phyloP scores from a whole-genome alignment of 805 yeast species.

The Zygosaccharomyces pseudorouxii region DNA sequence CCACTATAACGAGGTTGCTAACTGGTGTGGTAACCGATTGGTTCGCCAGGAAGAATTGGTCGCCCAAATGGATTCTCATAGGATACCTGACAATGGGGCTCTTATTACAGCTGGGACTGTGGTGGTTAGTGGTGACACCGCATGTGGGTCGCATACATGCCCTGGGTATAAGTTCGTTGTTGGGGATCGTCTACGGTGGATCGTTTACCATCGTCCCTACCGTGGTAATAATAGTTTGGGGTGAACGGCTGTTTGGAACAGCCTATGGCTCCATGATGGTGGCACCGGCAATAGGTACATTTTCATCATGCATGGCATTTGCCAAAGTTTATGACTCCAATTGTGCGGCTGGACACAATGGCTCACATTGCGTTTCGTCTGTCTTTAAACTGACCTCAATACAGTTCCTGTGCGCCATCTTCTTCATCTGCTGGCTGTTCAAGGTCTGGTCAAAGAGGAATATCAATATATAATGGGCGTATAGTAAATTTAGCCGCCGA shows the following conservation, averaged over 20 bases:
- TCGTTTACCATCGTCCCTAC: constrained; percentile 85
- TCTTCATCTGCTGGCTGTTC: constrained; percentile 11
- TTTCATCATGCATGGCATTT: constrained; percentile 62
- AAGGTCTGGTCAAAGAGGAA: constrained; percentile 13
- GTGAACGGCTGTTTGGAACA: constrained; percentile 81
- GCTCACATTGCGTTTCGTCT: constrained; percentile 19
- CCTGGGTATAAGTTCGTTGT: constrained; percentile 39
- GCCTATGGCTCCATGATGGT: constrained; percentile 88
- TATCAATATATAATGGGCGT: not conserved
- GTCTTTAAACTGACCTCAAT: constrained; percentile 19
- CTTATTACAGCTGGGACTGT: constrained; percentile 33
- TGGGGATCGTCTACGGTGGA: constrained; percentile 78
- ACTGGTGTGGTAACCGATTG: constrained; percentile 69
- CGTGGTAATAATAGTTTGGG: constrained; percentile 79
- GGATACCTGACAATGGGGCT: constrained; percentile 35
- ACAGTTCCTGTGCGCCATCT: constrained; percentile 15
- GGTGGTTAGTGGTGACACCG: constrained; percentile 20
- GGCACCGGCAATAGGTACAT: constrained; percentile 82
- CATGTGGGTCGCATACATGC: constrained; percentile 22
- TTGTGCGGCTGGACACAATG: constrained; percentile 18
- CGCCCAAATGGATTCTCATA: constrained; percentile 34
- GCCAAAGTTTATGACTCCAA: constrained; percentile 55
- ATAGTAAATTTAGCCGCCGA: not conserved
- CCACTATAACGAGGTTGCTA: constrained; percentile 64
- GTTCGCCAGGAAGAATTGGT: constrained; percentile 33